Evolutionary conservation across 768 basidiomycete genomes (phyloP), one percentile per base, ranked within the genome.

Genomic region (Paxillus rubicundulus): DNA sequence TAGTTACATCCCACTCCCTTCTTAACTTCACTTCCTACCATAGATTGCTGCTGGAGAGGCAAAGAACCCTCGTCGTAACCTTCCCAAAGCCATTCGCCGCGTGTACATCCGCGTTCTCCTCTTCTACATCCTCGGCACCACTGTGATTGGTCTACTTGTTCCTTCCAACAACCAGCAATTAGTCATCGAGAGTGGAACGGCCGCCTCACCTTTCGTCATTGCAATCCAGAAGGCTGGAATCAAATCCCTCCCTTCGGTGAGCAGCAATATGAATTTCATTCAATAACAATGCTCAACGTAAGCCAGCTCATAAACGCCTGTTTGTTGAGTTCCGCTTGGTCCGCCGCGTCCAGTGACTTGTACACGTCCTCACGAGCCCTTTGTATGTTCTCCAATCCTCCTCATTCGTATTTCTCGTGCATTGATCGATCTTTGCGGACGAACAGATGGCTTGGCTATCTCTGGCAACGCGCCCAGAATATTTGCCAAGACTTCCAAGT

Each of bases 31-130:
- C 33, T 51, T 36, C 28, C n/a, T n/a, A 36, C 45, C 42, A 34
- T 60, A 89, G 87, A 88, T 88, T 59, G 89, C 91, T 53, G 90
- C 90, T 21, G 91, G 86, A n/a, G 92, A 92, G 68, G 86, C 91
- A 0, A 92, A 88, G 70, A 95, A 95, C 70, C 93, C 93, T 6
- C 76, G 89, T 21, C 77, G 77, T 37, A 84, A 80, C 63, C 70
- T 87, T 18, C 86, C 86, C 36, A 76, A 72, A 57, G 70, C 65
- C 3, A 79, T 84, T 67, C 74, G 78, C 52, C 77, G 81, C 13
- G 84, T 87, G 34, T 88, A 85, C 69, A 73, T 83, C 56, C 79
- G 93, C 60, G 93, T 98, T 61, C 77, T 93, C 14, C 72, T 97
- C 24, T 97, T 91, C 70, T 89, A 86, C 67, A 77, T 84, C 45